Evolutionary conservation across 2,329 filamentous ascomycete genomes (phyloP).

Genomic region (Penicillium sp.): DNA sequence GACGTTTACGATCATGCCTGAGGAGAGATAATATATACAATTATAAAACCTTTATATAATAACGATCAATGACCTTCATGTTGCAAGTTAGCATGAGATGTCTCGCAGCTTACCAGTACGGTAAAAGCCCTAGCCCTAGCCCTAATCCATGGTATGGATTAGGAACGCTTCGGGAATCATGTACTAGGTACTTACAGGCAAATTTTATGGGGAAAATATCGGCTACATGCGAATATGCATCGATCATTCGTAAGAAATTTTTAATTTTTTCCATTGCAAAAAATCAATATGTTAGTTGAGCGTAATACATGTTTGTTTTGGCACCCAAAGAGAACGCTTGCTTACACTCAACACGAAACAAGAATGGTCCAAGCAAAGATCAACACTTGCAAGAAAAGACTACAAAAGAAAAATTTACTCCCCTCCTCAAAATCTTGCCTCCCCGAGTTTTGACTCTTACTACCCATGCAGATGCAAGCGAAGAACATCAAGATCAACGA

Average conservation of each 20-base stretch:
- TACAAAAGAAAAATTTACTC: background rate
- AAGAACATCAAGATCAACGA: background rate
- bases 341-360: background rate
- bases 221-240: background rate
- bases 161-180: no score
- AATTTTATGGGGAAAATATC: no score
- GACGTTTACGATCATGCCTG: no score
- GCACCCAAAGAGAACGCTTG: slow-evolving; percentile 8
- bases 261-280: background rate
- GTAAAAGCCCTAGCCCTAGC: no score
- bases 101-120: no score
- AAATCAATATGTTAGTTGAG: background rate
- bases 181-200: no score
- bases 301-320: background rate
- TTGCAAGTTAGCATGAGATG: no score
- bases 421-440: background rate
- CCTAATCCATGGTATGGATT: no score
- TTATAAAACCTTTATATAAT: no score
- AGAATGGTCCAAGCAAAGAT: background rate
- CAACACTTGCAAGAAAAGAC: background rate
- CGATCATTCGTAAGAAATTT: background rate
- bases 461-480: background rate
- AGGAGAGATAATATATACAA: no score
- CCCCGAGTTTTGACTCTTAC: background rate
- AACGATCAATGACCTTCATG: no score